Conservation (phyloP, 2,329 filamentous ascomycete genomes). For the Cytospora piceicola region DNA sequence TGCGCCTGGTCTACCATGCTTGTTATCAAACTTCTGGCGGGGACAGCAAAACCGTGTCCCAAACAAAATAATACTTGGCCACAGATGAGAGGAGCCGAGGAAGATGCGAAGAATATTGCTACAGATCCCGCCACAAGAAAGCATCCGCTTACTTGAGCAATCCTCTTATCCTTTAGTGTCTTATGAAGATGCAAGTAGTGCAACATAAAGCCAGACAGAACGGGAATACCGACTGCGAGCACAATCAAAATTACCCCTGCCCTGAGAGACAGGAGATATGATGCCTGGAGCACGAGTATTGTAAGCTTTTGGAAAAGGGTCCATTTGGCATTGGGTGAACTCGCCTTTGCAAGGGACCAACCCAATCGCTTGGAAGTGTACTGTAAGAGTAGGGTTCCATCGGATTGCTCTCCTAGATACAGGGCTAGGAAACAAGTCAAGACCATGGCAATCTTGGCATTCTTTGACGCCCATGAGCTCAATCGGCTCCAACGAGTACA, state of each 20-base stretch:
- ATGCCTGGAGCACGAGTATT: slow-evolving; percentile 26
- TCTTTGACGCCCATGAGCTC: too few relatives aligned
- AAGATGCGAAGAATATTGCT: slow-evolving; percentile 25
- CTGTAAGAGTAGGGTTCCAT: slow-evolving; percentile 25
- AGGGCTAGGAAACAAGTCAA: background rate
- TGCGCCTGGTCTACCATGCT: slow-evolving; percentile 28
- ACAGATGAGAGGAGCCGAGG: slow-evolving; percentile 17
- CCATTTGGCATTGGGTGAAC: background rate
- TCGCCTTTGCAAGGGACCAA: slow-evolving; percentile 30
- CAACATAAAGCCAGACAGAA: slow-evolving; percentile 19
- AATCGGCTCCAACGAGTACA: too few relatives aligned
- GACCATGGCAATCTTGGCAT: too few relatives aligned
- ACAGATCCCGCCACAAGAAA: slow-evolving; percentile 27
- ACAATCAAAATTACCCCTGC: slow-evolving; percentile 29
- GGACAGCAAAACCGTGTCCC: slow-evolving; percentile 27
- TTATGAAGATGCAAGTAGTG: slow-evolving; percentile 19
- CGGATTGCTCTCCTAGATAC: slow-evolving; percentile 22
- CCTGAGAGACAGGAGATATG: slow-evolving; percentile 30
- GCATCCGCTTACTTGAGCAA: slow-evolving; percentile 29
- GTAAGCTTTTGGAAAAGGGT: background rate
- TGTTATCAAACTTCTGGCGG: slow-evolving; percentile 31
- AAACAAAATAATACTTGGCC: slow-evolving; percentile 26
- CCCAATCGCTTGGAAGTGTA: slow-evolving; percentile 30
- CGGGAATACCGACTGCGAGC: slow-evolving; percentile 26
- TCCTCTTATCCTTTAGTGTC: slow-evolving; percentile 28